phyloP scores from a whole-genome alignment of 2,329 filamentous ascomycete genomes.

The Dothiorella sarmentorum region DNA sequence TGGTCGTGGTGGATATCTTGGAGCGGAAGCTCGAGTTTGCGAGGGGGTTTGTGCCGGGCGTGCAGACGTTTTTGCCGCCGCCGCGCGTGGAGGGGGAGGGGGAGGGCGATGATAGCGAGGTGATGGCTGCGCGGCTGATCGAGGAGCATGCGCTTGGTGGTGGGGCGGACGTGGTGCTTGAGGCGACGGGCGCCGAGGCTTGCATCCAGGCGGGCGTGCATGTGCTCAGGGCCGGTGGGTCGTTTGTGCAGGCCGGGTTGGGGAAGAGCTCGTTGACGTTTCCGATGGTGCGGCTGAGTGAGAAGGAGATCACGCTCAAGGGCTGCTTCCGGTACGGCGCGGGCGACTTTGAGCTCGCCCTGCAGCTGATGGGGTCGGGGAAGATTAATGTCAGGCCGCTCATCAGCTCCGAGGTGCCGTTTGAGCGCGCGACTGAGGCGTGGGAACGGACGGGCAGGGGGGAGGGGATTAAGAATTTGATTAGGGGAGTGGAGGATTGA shows the following conservation, averaged over 20 bases:
- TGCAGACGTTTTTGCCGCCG: slow-evolving; percentile 20
- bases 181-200: slow-evolving; percentile 27
- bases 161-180: slow-evolving; percentile 26
- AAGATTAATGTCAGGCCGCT: slow-evolving; percentile 28
- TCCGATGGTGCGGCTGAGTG: slow-evolving; percentile 11
- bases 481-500: slow-evolving; percentile 28
- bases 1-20: slow-evolving; percentile 79
- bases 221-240: slow-evolving; percentile 22
- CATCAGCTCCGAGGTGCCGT: slow-evolving; percentile 30
- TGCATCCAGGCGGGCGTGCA: slow-evolving; percentile 24
- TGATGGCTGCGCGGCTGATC: slow-evolving; percentile 15
- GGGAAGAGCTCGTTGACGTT: slow-evolving; percentile 14
- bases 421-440: slow-evolving; percentile 30
- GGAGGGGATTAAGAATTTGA: slow-evolving; percentile 35
- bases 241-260: slow-evolving; percentile 27
- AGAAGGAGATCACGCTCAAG: slow-evolving; percentile 25
- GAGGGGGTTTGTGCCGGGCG: slow-evolving; percentile 55
- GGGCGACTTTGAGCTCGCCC: slow-evolving; percentile 33
- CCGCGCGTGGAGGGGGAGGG: no score
- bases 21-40: slow-evolving; percentile 73
- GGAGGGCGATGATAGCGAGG: background rate
- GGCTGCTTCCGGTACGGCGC: slow-evolving; percentile 33
- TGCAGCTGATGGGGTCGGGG: slow-evolving; percentile 25
- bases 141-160: slow-evolving; percentile 17
- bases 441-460: slow-evolving; percentile 33